Conservation (phyloP, 2,329 filamentous ascomycete genomes). For the Beauveria rudraprayagi region DNA sequence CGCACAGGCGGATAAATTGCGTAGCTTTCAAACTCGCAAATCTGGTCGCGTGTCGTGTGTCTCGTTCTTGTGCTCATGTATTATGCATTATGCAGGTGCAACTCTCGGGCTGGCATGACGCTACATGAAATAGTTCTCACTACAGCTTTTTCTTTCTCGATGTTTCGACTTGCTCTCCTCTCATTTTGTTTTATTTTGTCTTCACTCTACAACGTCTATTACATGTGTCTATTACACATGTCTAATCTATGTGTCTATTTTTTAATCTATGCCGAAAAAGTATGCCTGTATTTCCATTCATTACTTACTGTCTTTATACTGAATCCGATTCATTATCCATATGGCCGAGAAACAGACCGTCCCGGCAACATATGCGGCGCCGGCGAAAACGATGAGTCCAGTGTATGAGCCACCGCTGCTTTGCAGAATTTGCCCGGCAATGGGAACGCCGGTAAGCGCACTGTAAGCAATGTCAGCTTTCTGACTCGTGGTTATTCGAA, state of each 20-base stretch:
- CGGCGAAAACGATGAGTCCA: slow-evolving; percentile 55
- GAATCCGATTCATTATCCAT: neutral
- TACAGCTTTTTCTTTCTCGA: too few species aligned
- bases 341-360: neutral
- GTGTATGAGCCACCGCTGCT: slow-evolving; percentile 46
- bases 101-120: too few species aligned
- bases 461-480: neutral
- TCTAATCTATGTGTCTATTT: neutral
- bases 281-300: neutral
- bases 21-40: too few species aligned
- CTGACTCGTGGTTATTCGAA: neutral
- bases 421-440: slow-evolving; percentile 53
- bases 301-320: neutral
- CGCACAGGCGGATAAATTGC: too few species aligned
- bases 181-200: too few species aligned
- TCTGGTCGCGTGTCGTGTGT: too few species aligned
- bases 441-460: slow-evolving; percentile 52
- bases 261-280: neutral
- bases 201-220: neutral
- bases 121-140: too few species aligned
- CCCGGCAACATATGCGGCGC: slow-evolving; percentile 17
- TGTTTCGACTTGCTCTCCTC: too few species aligned
- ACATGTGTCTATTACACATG: too few species aligned
- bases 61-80: too few species aligned
- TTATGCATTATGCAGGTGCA: too few species aligned